Conservation (phyloP, 2,329 filamentous ascomycete genomes). For the Phialophora chinensis region DNA sequence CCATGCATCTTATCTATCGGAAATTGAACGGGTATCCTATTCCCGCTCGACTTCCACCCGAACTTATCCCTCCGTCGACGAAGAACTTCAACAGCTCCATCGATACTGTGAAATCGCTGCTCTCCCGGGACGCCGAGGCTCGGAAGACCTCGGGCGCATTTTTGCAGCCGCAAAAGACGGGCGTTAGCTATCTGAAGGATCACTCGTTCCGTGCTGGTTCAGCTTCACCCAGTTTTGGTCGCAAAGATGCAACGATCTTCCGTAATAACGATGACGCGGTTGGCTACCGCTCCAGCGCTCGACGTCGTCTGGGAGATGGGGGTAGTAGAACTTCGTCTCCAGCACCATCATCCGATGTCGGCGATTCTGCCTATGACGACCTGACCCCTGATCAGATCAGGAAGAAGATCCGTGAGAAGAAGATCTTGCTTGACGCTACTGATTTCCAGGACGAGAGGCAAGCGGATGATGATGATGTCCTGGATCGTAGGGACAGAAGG, state of each 20-base stretch:
- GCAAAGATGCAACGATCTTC: conserved; percentile 95
- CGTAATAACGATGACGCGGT: conserved; percentile 94
- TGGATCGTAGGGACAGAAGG: conserved; percentile 86
- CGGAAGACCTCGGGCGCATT: conserved; percentile 89
- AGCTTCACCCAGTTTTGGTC: conserved; percentile 63
- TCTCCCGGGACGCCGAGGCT: conserved; percentile 86
- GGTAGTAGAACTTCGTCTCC: conserved; percentile 75
- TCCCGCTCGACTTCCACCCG: conserved; percentile 82
- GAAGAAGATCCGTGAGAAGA: conserved; percentile 93
- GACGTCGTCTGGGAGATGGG: conserved; percentile 76
- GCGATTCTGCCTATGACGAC: conserved; percentile 74
- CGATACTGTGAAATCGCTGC: conserved; percentile 86
- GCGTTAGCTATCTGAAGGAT: conserved; percentile 96
- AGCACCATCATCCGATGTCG: conserved; percentile 70
- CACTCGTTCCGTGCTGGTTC: conserved; percentile 81
- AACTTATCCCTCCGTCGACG: conserved; percentile 92
- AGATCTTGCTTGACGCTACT: conserved; percentile 91
- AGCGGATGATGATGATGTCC: conserved; percentile 85
- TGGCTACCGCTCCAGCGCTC: conserved; percentile 91
- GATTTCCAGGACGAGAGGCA: conserved; percentile 94
- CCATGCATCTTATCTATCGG: conserved; percentile 98
- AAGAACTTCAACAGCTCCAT: conserved; percentile 92
- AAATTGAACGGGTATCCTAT: conserved; percentile 96
- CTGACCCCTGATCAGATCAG: conserved; percentile 82
- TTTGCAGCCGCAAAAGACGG: conserved; percentile 90